Conservation (phyloP, 805 yeast genomes). For the Starmera quercuum region DNA sequence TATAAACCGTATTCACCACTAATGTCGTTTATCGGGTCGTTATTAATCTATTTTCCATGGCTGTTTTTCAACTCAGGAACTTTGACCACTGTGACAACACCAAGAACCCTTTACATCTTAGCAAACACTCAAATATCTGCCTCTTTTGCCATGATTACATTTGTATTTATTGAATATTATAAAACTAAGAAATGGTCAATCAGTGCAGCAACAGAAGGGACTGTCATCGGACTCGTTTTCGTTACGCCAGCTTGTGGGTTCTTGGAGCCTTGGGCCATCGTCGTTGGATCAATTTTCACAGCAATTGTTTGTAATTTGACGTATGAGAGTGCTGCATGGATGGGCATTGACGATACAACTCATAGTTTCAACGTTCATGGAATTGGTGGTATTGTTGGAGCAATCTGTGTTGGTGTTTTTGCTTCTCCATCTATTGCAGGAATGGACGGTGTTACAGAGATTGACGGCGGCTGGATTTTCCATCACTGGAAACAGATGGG, state of each 20-base stretch:
- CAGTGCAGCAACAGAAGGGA: slow-evolving; percentile 90
- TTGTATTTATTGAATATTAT: slow-evolving; percentile 82
- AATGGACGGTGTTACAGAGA: slow-evolving; percentile 77
- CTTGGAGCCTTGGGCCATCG: slow-evolving; percentile 88
- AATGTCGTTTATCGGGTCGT: slow-evolving; percentile 80
- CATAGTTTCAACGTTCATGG: slow-evolving; percentile 98
- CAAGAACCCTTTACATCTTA: slow-evolving; percentile 81
- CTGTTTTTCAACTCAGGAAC: slow-evolving; percentile 91
- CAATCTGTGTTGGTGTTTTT: slow-evolving; percentile 77
- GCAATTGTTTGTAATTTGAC: slow-evolving; percentile 82
- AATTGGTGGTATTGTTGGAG: slow-evolving; percentile 86
- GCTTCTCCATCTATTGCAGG: slow-evolving; percentile 84
- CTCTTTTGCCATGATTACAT: slow-evolving; percentile 78
- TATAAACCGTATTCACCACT: slow-evolving; percentile 91
- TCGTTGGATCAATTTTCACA: slow-evolving; percentile 69
- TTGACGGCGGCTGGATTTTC: slow-evolving; percentile 87
- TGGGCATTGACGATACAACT: slow-evolving; percentile 81
- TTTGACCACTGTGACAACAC: slow-evolving; percentile 62
- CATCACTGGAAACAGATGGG: slow-evolving; percentile 90
- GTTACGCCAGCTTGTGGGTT: slow-evolving; percentile 94
- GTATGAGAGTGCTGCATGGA: slow-evolving; percentile 72
- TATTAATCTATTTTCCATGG: slow-evolving; percentile 94
- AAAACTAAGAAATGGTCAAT: slow-evolving; percentile 85
- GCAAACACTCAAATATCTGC: slow-evolving; percentile 89
- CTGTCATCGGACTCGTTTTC: slow-evolving; percentile 94